Evolutionary conservation across 306 rosid species (phyloP), one percentile per base, ranked within the genome.

Genomic region (Oemleria cerasiformis): DNA sequence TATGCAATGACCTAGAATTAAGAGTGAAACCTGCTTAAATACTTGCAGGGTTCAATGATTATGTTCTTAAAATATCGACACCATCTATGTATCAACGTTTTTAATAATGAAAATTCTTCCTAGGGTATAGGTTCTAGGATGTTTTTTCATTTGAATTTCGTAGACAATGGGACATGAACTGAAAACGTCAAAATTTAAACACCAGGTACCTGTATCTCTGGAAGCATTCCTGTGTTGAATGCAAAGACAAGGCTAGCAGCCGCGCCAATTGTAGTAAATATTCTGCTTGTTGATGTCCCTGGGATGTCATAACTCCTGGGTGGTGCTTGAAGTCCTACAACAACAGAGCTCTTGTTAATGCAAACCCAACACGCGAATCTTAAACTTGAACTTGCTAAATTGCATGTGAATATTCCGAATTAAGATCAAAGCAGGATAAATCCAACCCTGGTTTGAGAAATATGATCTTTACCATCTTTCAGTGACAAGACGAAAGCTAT

Each of bases 201-300:
- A 73, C 59, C 68, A 38, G 51, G 47, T 83, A 88, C 99, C 95
- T 94, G 99, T 78, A 94, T 94, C 81, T 94, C 99, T 14, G 99
- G 99, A 79, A 94, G 95, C 97, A 94, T 94, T 81, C 99, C 99
- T 3, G 99, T 91, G 74, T 94, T 94, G 67, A 82, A 94, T 47
- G 97, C 97, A 10, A 94, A 94, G 67, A 91, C 96, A 34, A 94
- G 96, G 83, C 84, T 94, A 17, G 99, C 99, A 77, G 88, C 72
- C 6, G 99, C 99, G 16, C 96, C 92, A 15, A 87, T 86, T 14
- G 95, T 84, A 40, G 99, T 86, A 73, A 91, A 91, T 76, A 94
- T 81, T 88, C 88, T 94, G 80, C 88, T 83, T 42, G 73, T 67
- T 9, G 80, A 16, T 54, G 88, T 62, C 55, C 97, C 99, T 1